Evolutionary conservation across 2,329 filamentous ascomycete species (phyloP).

Genomic region (Pyrenophora graminea): DNA sequence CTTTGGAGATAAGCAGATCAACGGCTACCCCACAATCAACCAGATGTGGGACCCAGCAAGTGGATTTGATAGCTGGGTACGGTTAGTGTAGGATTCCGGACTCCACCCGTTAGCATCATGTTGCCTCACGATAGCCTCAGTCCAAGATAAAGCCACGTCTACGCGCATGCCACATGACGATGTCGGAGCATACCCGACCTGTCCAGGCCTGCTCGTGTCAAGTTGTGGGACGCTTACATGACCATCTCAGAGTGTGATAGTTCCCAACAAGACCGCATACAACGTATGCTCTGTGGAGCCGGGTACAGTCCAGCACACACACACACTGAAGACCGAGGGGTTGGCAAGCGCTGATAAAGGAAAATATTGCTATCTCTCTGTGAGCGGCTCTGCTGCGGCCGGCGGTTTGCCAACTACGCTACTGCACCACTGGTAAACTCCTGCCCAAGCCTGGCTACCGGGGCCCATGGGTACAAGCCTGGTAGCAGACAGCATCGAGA

Average conservation of each 20-base stretch:
- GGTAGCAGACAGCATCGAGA: neutral
- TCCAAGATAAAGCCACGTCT: conserved; percentile 30
- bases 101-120: conserved; percentile 24
- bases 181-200: conserved; percentile 11
- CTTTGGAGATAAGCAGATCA: conserved; percentile 17
- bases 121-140: conserved; percentile 23
- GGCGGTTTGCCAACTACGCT: conserved; percentile 1
- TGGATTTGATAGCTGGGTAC: conserved; percentile 18
- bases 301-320: neutral
- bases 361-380: neutral
- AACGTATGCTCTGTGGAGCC: neutral
- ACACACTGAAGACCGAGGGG: neutral
- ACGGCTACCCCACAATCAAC: conserved; percentile 23
- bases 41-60: conserved; percentile 15
- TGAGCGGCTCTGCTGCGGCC: conserved; percentile 10
- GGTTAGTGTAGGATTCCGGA: conserved; percentile 7
- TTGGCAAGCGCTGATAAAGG: neutral
- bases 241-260: conserved; percentile 1
- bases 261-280: neutral
- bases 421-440: conserved; percentile 5
- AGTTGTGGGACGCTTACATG: neutral
- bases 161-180: conserved; percentile 16
- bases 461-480: neutral
- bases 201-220: conserved; percentile 6
- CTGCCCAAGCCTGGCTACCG: neutral